phyloP scores from a whole-genome alignment of 495 filamentous ascomycete species.

The Rostrohypoxylon terebratum region DNA sequence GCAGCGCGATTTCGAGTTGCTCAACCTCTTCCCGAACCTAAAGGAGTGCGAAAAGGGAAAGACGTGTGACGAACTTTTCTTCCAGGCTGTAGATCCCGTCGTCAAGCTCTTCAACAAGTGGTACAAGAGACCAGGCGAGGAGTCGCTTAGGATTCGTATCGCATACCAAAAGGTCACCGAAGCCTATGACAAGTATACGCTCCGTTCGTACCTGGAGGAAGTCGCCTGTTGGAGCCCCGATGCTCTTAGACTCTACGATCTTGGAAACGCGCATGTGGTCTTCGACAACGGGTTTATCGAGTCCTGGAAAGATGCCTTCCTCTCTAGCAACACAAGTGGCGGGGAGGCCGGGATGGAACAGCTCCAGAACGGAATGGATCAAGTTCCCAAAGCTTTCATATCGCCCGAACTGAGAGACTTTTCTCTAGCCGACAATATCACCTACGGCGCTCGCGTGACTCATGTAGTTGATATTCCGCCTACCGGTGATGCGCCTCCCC shows the following conservation, averaged over 20 bases:
- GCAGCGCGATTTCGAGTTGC: not conserved
- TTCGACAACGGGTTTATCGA: not conserved
- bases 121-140: not conserved
- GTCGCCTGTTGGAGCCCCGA: not conserved
- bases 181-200: not conserved
- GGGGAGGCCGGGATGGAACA: not conserved
- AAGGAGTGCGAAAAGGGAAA: not conserved
- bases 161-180: not conserved
- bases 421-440: not conserved
- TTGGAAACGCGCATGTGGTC: not conserved
- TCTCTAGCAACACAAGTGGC: not conserved
- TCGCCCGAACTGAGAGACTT: not conserved
- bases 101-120: not conserved
- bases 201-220: not conserved
- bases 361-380: not conserved
- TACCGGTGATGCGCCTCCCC: not conserved
- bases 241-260: not conserved
- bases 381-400: not conserved
- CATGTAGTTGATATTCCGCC: not conserved
- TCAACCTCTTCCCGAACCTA: not conserved
- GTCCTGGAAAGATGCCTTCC: not conserved
- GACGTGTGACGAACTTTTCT: not conserved
- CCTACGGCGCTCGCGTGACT: not conserved
- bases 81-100: not conserved
- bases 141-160: not conserved